Base-by-base conservation (phyloP, 176 grass and related monocot species). In the Avena sativa region DNA sequence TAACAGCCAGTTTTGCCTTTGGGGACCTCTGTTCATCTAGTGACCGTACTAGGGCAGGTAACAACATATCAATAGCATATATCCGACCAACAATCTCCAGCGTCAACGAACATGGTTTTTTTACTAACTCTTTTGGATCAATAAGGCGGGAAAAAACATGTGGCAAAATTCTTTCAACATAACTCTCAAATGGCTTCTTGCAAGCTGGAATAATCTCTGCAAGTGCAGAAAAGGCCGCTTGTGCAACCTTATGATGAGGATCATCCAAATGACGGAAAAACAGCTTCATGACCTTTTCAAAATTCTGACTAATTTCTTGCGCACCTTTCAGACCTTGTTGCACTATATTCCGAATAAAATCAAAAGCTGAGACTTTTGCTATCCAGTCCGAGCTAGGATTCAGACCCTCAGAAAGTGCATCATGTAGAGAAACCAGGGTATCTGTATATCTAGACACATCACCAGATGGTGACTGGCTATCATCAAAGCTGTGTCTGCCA, bases 281-380 rank as follows among this genome's bases (percentile, higher is more conserved):
- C 67, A 99, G 81, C 83, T 94, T 99, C 97, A 99, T 99, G 60
- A 99, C 97, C 83, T 99, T 99, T 75, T 99, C 97, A 87, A 99
- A 94, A 93, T 91, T 96, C 71, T 94, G 94, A 48, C 81, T 90
- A 62, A 99, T 91, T 94, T 99, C 97, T 88, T 96, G 91, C 68
- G 90, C 83, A 82, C 94, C 97, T 84, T 74, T 99, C 68, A 88
- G 92, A 6, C 94, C 97, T 85, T 96, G 97, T 86, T 99, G 82
- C 76, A 94, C 81, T 78, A 96, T 80, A 82, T 88, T 94, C 80
- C 94, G 83, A 74, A 99, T 92, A 90, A 93, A 99, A 79, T 96
- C 95, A 67, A 99, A 99, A 81, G 94, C 92, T 63, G 94, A 94
- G 88, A 99, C 97, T 88, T 90, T 93, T 68, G 77, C 91, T 62